Conservation (phyloP, 345 rosid genomes). For the Durio zibethinus region DNA sequence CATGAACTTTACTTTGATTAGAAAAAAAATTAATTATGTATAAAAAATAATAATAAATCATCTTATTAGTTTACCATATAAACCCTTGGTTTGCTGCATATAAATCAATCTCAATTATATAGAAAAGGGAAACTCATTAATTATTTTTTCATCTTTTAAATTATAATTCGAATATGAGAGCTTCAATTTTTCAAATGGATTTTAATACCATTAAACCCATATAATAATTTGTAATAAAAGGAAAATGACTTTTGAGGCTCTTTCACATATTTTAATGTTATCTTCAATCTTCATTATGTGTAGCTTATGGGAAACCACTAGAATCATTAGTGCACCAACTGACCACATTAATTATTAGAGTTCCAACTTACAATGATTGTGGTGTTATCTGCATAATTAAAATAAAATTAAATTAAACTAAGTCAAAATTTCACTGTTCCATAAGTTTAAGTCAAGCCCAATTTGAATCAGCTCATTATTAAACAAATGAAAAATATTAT, state of each 20-base stretch:
- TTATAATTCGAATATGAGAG: too few species aligned
- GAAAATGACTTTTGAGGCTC: neutral
- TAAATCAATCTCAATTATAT: neutral
- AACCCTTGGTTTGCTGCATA: neutral
- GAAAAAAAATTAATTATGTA: neutral
- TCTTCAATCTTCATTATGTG: neutral
- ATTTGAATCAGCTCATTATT: neutral
- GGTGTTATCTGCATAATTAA: neutral
- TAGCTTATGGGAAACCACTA: neutral
- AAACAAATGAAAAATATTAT: neutral
- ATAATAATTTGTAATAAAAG: neutral
- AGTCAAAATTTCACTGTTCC: neutral
- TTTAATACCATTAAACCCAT: too few species aligned
- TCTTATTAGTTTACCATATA: neutral
- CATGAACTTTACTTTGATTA: neutral
- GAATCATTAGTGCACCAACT: neutral
- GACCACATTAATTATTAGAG: neutral
- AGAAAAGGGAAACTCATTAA: neutral
- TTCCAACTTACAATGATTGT: neutral
- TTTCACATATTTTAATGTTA: neutral
- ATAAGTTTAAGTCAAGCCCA: neutral
- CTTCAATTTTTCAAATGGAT: too few species aligned
- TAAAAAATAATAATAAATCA: neutral
- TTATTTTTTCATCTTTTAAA: too few species aligned
- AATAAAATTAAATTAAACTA: too few species aligned